Evolutionary conservation across 2,329 filamentous ascomycete species (phyloP), one percentile per base, ranked within the genome.

Genomic region (Penicillium sp.): DNA sequence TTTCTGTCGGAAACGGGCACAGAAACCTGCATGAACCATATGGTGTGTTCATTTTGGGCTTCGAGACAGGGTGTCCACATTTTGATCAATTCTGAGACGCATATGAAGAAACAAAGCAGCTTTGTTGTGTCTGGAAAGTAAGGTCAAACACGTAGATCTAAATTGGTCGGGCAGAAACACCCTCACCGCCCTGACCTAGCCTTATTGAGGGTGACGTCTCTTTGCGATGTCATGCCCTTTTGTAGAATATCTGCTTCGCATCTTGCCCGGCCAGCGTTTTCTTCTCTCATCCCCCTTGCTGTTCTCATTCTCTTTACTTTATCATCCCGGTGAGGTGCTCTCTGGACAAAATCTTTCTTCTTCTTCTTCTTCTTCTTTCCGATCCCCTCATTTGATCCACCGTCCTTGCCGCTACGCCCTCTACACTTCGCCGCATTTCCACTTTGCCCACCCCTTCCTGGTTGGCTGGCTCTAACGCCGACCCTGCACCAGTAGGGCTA

Each of bases 151-250:
- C 48, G 54, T 43, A 19, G 57, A 57, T 68, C 61, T 59, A 65
- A 55, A 49, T 58, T 57, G 55, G 61, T 37, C 64, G 58, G 66
- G 67, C 65, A 68, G 64, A 68, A 67, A 40, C 5, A 5, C 1
- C 25, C 37, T 59, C 60, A 67, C 67, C 65, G 63, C 66, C 63
- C 58, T 37, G 33, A 52, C 52, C 69, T 71, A 71, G 57, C 69
- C 68, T 51, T 58, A 64, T 66, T 54, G 57, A 63, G 65, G 54
- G 62, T 69, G 64, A 68, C 66, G 65, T 67, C 66, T 66, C 57
- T 60, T 59, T 58, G 62, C 65, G 62, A 66, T 65, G 65, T 62
- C 68, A 67, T 63, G 65, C 66, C 66, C 63, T 67, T 37, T 62
- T 59, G 53, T 61, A 43, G 64, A 65, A 54, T 65, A 58, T 62